Base-by-base conservation (phyloP, 202 grass and related monocot species). In the Carex arenaria region DNA sequence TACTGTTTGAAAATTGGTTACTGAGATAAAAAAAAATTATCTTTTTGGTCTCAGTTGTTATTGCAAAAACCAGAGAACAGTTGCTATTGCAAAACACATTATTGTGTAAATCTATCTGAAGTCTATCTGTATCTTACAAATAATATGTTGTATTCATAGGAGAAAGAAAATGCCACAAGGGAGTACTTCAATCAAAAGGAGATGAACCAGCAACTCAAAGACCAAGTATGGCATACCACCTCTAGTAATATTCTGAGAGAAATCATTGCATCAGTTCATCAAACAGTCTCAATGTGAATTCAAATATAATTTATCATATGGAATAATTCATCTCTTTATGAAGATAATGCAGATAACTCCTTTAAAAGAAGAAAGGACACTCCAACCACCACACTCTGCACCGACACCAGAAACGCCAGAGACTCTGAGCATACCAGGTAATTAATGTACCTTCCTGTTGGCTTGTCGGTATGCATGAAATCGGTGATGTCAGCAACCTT, bases 101-200 rank as follows among this genome's bases (percentile, higher is more conserved):
- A 18, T 55, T 43, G 63, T 52, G 64, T n/a, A n/a, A 45, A 52
- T 6, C 11, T 6, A 10, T 15, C 14, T 56, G 53, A 22, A 49
- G 20, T 23, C 20, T 72, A 1, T 64, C 1, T 36, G 1, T 19
- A 52, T 26, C 79, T 75, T 38, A 22, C 4, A 36, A 56, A 49
- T 11, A 15, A 68, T 45, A 47, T 2, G 1, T 72, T 79, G 11
- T 71, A 14, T 23, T 4, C 67, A 57, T 64, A 94, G 94, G 90
- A 94, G 85, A 94, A 89, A 84, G 92, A 94, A 66, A 12, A 84
- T 64, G 90, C 80, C 72, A 85, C 85, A 69, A 61, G 86, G 56
- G 87, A 92, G 87, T 94, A 88, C 26, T 77, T 90, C 26, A 79
- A 85, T 10, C 83, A 94, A 22, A 90, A 89, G 81, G 89, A 90